Evolutionary conservation across 305 asterid genomes (phyloP), one percentile per base, ranked within the genome.

Genomic region (Rubia peregrina): DNA sequence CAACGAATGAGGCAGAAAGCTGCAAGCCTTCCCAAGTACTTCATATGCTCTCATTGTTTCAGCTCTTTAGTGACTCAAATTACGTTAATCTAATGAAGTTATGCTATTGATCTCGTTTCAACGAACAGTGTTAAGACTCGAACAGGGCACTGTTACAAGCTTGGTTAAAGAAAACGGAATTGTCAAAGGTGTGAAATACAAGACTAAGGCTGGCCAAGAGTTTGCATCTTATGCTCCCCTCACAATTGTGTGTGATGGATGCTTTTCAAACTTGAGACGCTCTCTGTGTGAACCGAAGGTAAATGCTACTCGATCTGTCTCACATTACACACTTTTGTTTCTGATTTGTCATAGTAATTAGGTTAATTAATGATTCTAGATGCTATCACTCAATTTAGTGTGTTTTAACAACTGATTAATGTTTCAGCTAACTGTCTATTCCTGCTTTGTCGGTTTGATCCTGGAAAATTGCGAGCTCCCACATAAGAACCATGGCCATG

Each of bases 401-500:
- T 46, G 17, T 17, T n/a, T 16, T 16, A 17, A 51, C 19, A 3
- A 51, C 21, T 56, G 14, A 56, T 21, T 56, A 8, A 56, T 56
- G 62, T 56, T 8, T 56, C 62, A 56, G 62, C 7, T 56, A 22
- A 10, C n/a, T 22, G 33, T 56, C 6, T 9, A 13, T 3, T 56
- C 62, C 14, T 56, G 12, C 33, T 56, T 56, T 10, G 33, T 56
- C 6, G 36, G 62, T 56, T 56, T 56, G 33, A 10, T 56, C 62
- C 62, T 56, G 13, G 33, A 56, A 56, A 56, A 56, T 10, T 21
- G 33, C 14, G 26, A 56, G 21, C 62, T 56, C 14, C 62, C 62
- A 56, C 62, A 78, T 72, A 83, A 80, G 17, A 85, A 90, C 77
- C 91, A 89, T 30, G 90, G 89, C 4, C 95, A 83, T 56, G 89